Evolutionary conservation across 352 stramenopile genomes (phyloP).

Genomic region (Pythium guiyangense): DNA sequence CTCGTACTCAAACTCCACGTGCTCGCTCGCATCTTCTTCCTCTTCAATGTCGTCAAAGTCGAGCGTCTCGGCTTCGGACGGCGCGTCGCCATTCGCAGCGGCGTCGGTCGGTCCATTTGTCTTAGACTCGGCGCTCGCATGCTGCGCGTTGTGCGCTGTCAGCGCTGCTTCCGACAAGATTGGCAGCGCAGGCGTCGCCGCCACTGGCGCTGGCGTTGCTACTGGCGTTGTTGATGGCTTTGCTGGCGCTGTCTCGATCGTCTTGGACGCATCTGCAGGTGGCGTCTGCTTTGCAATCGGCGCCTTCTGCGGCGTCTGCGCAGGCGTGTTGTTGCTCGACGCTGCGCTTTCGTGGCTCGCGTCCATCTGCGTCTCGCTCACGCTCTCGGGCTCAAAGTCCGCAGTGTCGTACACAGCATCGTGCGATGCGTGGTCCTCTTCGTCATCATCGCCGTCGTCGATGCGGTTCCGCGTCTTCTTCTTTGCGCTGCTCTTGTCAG

Average conservation of each 20-base stretch:
- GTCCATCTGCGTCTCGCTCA: background rate
- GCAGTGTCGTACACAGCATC: background rate
- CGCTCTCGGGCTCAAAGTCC: background rate
- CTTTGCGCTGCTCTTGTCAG: background rate
- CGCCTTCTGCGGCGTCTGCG: no score
- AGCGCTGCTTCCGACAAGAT: constrained; percentile 3
- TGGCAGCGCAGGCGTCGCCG: no score
- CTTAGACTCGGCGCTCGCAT: background rate
- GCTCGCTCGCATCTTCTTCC: background rate
- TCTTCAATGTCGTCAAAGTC: constrained; percentile 9
- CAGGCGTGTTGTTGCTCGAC: background rate
- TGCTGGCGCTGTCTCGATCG: background rate
- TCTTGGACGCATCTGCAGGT: background rate
- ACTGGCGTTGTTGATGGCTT: background rate
- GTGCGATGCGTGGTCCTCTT: background rate
- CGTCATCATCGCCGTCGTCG: background rate
- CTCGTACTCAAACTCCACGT: constrained; percentile 1
- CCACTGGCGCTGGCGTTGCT: background rate
- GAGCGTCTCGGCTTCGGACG: constrained; percentile 12
- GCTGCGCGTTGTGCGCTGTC: constrained; percentile 1
- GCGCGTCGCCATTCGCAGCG: background rate
- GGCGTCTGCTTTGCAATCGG: background rate
- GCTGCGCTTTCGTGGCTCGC: background rate
- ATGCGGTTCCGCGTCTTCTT: background rate
- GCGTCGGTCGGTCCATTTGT: background rate